Evolutionary conservation across 495 filamentous ascomycete species (phyloP).

Genomic region (Daldinia vernicosa): DNA sequence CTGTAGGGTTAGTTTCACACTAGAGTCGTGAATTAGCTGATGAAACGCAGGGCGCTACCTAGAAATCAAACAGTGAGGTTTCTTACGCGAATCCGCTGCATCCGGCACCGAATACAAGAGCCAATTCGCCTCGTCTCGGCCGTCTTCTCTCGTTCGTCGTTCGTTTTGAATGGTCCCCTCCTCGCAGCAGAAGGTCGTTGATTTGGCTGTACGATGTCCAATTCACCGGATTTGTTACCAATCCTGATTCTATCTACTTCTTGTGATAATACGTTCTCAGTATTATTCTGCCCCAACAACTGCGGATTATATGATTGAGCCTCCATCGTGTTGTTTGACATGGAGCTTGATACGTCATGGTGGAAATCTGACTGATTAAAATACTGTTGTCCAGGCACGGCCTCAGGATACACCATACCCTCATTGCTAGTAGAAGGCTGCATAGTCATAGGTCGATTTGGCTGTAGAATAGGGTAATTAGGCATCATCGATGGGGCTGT

Average conservation of each 20-base stretch:
- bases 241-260: slow-evolving; percentile 34
- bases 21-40: slow-evolving; percentile 38
- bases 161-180: slow-evolving; percentile 59
- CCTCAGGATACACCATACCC: slow-evolving; percentile 57
- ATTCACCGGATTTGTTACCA: slow-evolving; percentile 29
- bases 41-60: background rate
- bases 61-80: background rate
- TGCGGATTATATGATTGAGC: slow-evolving; percentile 24
- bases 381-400: slow-evolving; percentile 43
- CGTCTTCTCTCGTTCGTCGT: slow-evolving; percentile 55
- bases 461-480: slow-evolving; percentile 53
- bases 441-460: slow-evolving; percentile 46
- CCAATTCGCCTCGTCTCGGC: slow-evolving; percentile 61
- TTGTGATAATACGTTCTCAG: slow-evolving; percentile 14
- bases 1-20: slow-evolving; percentile 56
- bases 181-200: slow-evolving; percentile 50
- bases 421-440: slow-evolving; percentile 53
- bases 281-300: slow-evolving; percentile 27
- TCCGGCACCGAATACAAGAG: slow-evolving; percentile 62
- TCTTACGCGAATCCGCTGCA: slow-evolving; percentile 64
- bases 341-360: slow-evolving; percentile 32
- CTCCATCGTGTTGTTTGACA: slow-evolving; percentile 35
- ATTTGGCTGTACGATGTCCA: slow-evolving; percentile 45
- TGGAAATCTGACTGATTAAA: slow-evolving; percentile 36
- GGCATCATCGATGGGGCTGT: slow-evolving; percentile 50